Percentiles rank a stretch among this genome's conserved stretches.
Conservation (phyloP, 805 yeast species). For the Wickerhamiella azyma region DNA sequence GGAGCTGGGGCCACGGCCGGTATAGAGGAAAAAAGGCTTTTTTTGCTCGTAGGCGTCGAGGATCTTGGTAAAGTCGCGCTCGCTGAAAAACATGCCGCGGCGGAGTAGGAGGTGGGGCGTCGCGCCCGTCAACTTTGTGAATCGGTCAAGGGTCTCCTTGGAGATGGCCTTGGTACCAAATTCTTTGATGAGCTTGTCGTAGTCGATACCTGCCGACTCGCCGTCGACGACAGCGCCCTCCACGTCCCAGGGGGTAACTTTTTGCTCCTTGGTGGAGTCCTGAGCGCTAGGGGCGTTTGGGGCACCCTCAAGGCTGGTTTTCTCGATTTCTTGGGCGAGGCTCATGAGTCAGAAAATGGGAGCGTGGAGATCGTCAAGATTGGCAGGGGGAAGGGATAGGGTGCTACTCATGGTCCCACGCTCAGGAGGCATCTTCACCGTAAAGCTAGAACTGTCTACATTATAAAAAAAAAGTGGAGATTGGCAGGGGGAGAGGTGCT, state of each 20-base stretch:
- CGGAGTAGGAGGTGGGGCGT: constrained; percentile 82
- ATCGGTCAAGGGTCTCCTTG: constrained; percentile 58
- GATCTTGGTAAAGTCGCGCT: constrained; percentile 51
- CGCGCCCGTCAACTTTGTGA: constrained; percentile 71
- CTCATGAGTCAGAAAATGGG: neutral
- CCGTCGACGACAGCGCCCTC: constrained; percentile 98
- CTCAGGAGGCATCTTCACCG: too few species aligned
- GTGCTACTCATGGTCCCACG: too few species aligned
- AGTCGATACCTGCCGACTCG: constrained; percentile 77
- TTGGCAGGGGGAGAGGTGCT: too few species aligned
- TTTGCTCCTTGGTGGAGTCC: constrained; percentile 28
- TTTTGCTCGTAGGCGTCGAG: constrained; percentile 86
- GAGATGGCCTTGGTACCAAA: constrained; percentile 74
- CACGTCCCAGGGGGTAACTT: constrained; percentile 95
- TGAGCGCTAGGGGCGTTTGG: too few species aligned
- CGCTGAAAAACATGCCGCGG: constrained; percentile 86
- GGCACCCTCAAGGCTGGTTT: constrained; percentile 7
- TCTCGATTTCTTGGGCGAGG: constrained; percentile 1
- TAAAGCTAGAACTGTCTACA: too few species aligned
- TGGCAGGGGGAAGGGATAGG: too few species aligned
- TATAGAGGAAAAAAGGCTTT: constrained; percentile 86
- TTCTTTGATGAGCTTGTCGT: constrained; percentile 69
- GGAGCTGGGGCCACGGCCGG: constrained; percentile 94
- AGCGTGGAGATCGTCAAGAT: too few species aligned
- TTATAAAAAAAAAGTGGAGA: too few species aligned